A percentile compares a stretch with the other conserved stretches of the same genome.
Conservation (phyloP, 2,329 filamentous ascomycete genomes). For the Aspergillus intermedius region DNA sequence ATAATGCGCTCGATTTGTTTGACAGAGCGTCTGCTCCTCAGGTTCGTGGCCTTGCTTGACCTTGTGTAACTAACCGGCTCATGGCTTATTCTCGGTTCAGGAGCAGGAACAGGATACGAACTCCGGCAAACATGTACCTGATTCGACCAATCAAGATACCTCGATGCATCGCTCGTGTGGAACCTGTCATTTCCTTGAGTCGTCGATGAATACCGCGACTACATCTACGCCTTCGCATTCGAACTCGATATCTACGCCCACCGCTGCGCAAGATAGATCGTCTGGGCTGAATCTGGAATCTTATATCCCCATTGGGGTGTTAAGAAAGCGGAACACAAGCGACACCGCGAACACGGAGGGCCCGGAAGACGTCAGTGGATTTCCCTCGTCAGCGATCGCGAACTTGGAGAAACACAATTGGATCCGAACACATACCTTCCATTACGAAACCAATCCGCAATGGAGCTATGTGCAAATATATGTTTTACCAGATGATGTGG, state of each 20-base stretch:
- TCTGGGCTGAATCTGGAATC: neutral
- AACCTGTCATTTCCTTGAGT: too few relatives aligned
- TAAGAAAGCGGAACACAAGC: conserved; percentile 12
- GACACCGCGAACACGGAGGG: neutral
- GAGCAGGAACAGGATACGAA: too few relatives aligned
- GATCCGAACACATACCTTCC: conserved; percentile 24
- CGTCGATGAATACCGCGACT: too few relatives aligned
- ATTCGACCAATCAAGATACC: too few relatives aligned
- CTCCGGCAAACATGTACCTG: too few relatives aligned
- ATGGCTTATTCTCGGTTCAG: too few relatives aligned
- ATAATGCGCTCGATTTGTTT: too few relatives aligned
- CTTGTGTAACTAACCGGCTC: too few relatives aligned
- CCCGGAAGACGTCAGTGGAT: conserved; percentile 2
- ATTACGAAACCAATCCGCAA: conserved; percentile 8
- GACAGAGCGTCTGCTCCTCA: too few relatives aligned
- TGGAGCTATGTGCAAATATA: conserved; percentile 29
- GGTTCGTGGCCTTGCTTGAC: too few relatives aligned
- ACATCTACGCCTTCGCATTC: too few relatives aligned
- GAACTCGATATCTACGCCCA: neutral
- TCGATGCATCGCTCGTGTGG: too few relatives aligned
- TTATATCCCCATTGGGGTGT: conserved; percentile 28
- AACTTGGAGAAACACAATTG: conserved; percentile 28
- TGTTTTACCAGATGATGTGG: conserved; percentile 36
- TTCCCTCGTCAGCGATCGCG: conserved; percentile 16
- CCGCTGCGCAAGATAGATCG: neutral